Evolutionary conservation across 495 filamentous ascomycete species (phyloP).

Genomic region (Penicillium mononematosum): DNA sequence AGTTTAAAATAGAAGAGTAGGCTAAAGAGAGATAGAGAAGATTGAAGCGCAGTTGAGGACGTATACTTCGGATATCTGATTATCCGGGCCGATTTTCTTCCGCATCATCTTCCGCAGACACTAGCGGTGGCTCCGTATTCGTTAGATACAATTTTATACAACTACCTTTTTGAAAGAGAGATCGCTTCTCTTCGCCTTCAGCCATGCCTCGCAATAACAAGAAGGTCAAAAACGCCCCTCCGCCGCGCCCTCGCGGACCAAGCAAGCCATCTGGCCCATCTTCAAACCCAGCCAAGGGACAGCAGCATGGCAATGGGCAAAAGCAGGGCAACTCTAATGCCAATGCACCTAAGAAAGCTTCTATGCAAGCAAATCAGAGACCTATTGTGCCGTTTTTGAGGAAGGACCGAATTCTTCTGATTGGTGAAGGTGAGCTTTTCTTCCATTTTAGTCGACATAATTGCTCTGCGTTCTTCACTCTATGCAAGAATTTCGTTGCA

Average conservation of each 20-base stretch:
- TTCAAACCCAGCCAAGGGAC: conserved; percentile 1
- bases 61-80: conserved; percentile 26
- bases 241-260: conserved; percentile 1
- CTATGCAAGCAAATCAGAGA: conserved; percentile 35
- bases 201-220: conserved; percentile 13
- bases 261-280: conserved; percentile 4
- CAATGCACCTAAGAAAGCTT: conserved; percentile 18
- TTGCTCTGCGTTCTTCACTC: neutral
- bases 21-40: neutral
- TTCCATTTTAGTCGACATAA: neutral
- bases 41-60: neutral
- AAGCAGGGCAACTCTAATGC: neutral
- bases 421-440: conserved; percentile 71
- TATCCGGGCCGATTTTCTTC: conserved; percentile 19
- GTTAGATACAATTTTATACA: neutral
- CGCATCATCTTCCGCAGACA: neutral
- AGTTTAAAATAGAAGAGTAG: neutral
- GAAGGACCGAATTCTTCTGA: conserved; percentile 69
- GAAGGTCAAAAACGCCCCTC: conserved; percentile 5
- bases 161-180: neutral
- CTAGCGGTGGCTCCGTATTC: neutral
- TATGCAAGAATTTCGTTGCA: neutral
- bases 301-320: conserved; percentile 6
- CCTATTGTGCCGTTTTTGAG: conserved; percentile 74
- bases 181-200: neutral